Evolutionary conservation across 495 filamentous ascomycete species (phyloP).

Genomic region (Penicillium longicatenatum): DNA sequence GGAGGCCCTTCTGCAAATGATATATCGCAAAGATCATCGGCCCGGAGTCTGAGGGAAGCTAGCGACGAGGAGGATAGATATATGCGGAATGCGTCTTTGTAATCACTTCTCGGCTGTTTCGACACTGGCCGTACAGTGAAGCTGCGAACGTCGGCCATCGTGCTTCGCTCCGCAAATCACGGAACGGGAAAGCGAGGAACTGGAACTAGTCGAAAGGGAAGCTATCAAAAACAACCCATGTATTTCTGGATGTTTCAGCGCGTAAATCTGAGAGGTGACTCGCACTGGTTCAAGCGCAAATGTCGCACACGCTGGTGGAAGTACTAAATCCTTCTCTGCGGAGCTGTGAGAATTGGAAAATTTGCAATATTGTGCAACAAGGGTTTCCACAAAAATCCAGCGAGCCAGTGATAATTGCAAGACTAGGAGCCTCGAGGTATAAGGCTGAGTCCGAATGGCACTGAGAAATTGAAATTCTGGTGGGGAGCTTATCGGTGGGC

Average conservation of each 20-base stretch:
- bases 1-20: constrained; percentile 41
- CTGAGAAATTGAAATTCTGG: constrained; percentile 8
- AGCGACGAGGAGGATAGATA: constrained; percentile 68
- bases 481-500: constrained; percentile 8
- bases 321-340: neutral
- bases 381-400: neutral
- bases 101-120: constrained; percentile 52
- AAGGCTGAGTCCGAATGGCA: neutral
- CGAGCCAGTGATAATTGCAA: neutral
- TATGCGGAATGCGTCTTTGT: constrained; percentile 63
- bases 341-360: neutral
- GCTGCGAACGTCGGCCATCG: constrained; percentile 44
- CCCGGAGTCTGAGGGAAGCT: constrained; percentile 57
- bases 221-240: neutral
- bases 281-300: neutral
- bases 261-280: neutral
- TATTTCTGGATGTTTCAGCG: too few species aligned
- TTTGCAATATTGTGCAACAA: neutral
- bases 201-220: neutral
- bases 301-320: neutral
- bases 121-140: constrained; percentile 58
- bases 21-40: constrained; percentile 60
- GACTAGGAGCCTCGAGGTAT: neutral
- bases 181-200: too few species aligned
- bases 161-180: neutral